Base-by-base conservation (phyloP, 306 rosid genomes). In the Prunus mongolica region DNA sequence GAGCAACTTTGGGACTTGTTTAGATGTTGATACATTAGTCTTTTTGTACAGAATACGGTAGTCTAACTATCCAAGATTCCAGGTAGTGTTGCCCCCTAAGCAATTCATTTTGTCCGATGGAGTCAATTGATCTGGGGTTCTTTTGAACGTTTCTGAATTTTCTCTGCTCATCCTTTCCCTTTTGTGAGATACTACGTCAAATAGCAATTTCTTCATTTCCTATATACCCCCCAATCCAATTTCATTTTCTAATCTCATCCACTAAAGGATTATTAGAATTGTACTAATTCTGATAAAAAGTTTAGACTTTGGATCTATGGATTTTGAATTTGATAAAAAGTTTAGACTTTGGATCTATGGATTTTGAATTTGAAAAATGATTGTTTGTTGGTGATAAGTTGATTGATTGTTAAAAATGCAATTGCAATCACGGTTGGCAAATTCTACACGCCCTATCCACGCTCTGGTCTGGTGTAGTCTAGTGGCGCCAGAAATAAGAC, bases 391-490 rank as follows among this genome's bases (percentile, higher is more conserved):
- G 10, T 38, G 44, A 7, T 6, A 38, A 38, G 44, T 38, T 7
- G 44, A 38, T 6, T 38, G 44, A 38, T 1, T 1, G 44, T 38
- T 38, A 6, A 38, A 38, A 38, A 38, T 38, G 74, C 45, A 16
- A 16, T 47, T 71, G 30, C 50, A 8, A 56, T 72, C 38, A 14
- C 51, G 3, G 51, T 56, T 20, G 52, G 25, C 67, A 22, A 41
- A 41, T 72, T 41, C 24, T 57, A 41, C 76, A 72, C 41, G 67
- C 75, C 65, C 75, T 30, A 12, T 71, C 64, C 75, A 71, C 75
- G n/a, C 41, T 30, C 41, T 16, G 16, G 45, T 22, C 24, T 3
- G 38, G 44, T 38, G 44, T 38, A 1, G 0, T 38, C 44, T 38
- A 38, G 15, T 34, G 65, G 54, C 55, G 57, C 24, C 22, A 72